These are phyloP conservation scores for Besnoitia besnoiti DNA, from an alignment of 169 alveolate species.

Conservation along the genomic window DNA sequence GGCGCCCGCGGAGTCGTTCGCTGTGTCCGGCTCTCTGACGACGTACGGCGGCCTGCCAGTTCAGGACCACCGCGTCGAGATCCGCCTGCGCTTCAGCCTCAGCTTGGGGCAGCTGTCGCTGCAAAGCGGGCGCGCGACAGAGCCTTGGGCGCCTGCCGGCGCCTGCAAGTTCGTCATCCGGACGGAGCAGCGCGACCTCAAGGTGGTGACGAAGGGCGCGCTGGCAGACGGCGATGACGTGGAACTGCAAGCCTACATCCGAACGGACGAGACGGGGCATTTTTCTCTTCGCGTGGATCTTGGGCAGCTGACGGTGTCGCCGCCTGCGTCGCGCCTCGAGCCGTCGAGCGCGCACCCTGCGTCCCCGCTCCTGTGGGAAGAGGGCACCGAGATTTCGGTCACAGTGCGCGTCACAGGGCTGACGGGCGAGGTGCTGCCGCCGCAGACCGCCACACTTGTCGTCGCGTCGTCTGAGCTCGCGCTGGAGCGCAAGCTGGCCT, in stretches of 20 bases:
- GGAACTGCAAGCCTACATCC: background rate
- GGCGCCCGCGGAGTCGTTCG: background rate
- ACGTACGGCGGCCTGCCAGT: conserved; percentile 4
- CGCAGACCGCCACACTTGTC: background rate
- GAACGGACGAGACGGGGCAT: background rate
- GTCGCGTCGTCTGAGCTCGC: background rate
- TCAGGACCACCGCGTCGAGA: background rate
- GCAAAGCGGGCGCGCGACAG: too few relatives aligned
- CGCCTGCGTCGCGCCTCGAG: background rate
- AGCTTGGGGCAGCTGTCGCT: background rate
- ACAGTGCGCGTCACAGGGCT: background rate
- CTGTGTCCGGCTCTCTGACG: background rate
- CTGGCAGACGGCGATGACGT: background rate
- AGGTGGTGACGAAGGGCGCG: background rate
- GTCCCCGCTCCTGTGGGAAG: background rate
- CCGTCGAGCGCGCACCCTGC: background rate
- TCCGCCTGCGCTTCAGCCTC: background rate
- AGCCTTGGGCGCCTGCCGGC: background rate
- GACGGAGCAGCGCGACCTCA: background rate
- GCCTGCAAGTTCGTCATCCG: background rate
- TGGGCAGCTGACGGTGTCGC: background rate
- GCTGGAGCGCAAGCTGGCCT: background rate
- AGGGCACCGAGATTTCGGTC: background rate
- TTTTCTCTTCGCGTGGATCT: background rate
- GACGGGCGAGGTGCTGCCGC: conserved; percentile 1